A percentile compares a stretch with the other conserved stretches of the same genome.
These are phyloP conservation scores for Xylariaceae sp. DNA, from an alignment of 2,329 filamentous ascomycete species.

Conservation along the genomic window DNA sequence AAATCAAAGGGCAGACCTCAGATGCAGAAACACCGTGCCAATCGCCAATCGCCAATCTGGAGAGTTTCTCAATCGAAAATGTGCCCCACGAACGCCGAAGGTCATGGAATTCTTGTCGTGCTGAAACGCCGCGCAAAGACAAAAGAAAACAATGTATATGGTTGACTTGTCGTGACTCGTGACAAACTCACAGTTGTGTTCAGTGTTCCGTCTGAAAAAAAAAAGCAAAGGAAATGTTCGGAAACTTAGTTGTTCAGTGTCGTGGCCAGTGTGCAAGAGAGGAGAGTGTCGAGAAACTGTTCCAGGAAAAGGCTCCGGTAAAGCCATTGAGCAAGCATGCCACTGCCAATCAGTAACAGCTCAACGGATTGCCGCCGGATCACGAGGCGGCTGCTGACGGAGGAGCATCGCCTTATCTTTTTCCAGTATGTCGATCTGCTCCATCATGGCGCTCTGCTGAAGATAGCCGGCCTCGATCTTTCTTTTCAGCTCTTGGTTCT, in stretches of 20 bases:
- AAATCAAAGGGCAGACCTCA: neutral
- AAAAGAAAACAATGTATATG: neutral
- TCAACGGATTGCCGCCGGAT: neutral
- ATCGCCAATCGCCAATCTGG: too few species aligned
- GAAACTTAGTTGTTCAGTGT: too few species aligned
- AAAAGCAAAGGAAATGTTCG: too few species aligned
- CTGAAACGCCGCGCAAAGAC: neutral
- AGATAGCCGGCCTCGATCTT: slow-evolving; percentile 17
- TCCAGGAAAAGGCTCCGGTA: too few species aligned
- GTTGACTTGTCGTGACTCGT: neutral
- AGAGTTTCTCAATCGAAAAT: neutral
- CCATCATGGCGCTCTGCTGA: slow-evolving; percentile 19
- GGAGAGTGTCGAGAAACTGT: neutral
- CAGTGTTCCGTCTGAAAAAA: neutral
- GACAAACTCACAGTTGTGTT: neutral
- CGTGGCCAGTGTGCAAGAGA: neutral
- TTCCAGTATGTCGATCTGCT: slow-evolving; percentile 14
- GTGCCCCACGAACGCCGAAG: slow-evolving; percentile 3
- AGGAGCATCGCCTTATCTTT: slow-evolving; percentile 10
- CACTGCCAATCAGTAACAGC: neutral
- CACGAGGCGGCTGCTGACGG: neutral
- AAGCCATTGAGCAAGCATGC: too few species aligned
- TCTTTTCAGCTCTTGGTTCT: slow-evolving; percentile 52
- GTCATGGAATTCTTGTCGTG: slow-evolving; percentile 6
- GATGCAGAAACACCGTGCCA: neutral